Evolutionary conservation across 2,329 filamentous ascomycete genomes (phyloP), one percentile per base, ranked within the genome.

Genomic region (Chaetomiaceae sp.): DNA sequence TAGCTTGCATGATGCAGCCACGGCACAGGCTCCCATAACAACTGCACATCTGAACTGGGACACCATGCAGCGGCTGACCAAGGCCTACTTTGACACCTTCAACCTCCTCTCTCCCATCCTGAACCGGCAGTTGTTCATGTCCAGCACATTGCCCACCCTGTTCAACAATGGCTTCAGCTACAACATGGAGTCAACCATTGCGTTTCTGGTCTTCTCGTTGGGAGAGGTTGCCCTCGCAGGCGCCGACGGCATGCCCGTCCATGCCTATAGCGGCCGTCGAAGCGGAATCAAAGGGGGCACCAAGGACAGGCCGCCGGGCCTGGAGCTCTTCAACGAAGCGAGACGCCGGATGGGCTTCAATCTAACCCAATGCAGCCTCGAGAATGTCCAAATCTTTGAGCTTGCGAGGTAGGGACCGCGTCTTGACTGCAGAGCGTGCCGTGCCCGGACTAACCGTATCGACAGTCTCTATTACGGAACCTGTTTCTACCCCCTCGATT

Each of bases 261-360:
- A 70, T 43, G 62, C 67, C 6, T 67, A 72, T 47, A 71, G 76
- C 36, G 73, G 74, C 12, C 71, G 71, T 1, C 65, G 72, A 1
- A 80, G 79, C 60, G 79, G 80, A 3, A 68, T 83, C 22, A 74
- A 75, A 37, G 80, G 80, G 12, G 78, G 79, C 1, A 72, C 74
- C 2, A 60, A 66, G 2, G 69, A 72, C 14, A 70, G 69, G 17
- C 81, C 81, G 2, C 82, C 82, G 0, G 82, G 82, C 0, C 63
- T 85, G 3, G 72, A 73, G 1, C 72, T 83, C 33, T 85, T 84
- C 66, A 85, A 85, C 57, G 82, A 84, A 65, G 82, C 81, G 15
- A 73, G 82, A 46, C 76, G 75, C 54, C 72, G 80, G 17, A 73
- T 84, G 63, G 82, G 82, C 0, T 83, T 83, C 62, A 72, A 77